Evolutionary conservation across 139 green algal species (phyloP), one percentile per base, ranked within the genome.

Genomic region (Nannochloris sp.): DNA sequence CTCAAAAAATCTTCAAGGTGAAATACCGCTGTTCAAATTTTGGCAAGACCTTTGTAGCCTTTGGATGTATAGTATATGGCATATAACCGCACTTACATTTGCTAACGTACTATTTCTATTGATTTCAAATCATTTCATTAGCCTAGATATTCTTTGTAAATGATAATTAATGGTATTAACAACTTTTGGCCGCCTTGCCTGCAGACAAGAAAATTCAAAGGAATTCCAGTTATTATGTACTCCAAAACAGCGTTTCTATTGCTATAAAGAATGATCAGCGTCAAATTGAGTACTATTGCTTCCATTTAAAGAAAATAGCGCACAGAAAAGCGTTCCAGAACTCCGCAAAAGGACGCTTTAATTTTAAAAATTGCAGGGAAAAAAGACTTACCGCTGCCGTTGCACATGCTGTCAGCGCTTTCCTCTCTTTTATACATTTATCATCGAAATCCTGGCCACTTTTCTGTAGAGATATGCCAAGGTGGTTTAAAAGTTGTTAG

Each of bases 81-180:
- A n/a, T n/a, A n/a, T n/a, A n/a, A n/a, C n/a, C n/a, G n/a, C n/a
- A n/a, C n/a, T n/a, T n/a, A n/a, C n/a, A n/a, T n/a, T n/a, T n/a
- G n/a, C n/a, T n/a, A n/a, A n/a, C n/a, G n/a, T n/a, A n/a, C n/a
- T n/a, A n/a, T n/a, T n/a, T n/a, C n/a, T n/a, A n/a, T n/a, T 2
- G 8, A 33, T 56, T 12, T 4, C 37, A 9, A 31, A 15, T 51
- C 19, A 82, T 34, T 6, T 39, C 63, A 67, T 67, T 31, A 59
- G n/a, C 8, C 61, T 12, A 32, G 61, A 64, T 2, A 68, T 57
- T 33, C 69, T 60, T 24, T 71, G 62, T 31, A 76, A n/a, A 45
- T 76, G 69, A 48, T 66, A 73, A 23, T 76, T 76, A 12, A 76
- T 72, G 0, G 62, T 76, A 23, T n/a, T 66, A 15, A 35, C 42